Evolutionary conservation across 768 basidiomycete genomes (phyloP), one percentile per base, ranked within the genome.

Genomic region (Basidioascus undulatus): DNA sequence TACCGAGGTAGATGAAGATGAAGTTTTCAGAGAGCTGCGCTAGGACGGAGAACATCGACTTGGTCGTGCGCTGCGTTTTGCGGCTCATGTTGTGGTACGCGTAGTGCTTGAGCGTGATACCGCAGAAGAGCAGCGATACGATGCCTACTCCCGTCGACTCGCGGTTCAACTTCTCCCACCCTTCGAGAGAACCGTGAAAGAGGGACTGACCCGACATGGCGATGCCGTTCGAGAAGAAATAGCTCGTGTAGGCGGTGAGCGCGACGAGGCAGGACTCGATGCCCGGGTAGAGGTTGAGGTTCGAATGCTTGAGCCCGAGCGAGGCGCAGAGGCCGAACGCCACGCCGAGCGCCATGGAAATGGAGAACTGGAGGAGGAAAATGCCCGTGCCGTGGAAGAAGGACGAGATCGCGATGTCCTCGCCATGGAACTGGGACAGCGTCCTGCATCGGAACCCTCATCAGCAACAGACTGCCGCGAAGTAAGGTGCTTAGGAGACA

Each of bases 31-130:
- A 81, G 23, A 98, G 70, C 53, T 86, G 79, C 0, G 92, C 84
- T 37, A 94, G 74, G 0, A 79, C 81, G 8, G 76, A 74, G 61
- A 96, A 98, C 44, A 94, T 81, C 65, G 87, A 92, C 59, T 89
- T 87, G 23, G 76, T 82, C 11, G 86, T 77, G 34, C 80, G 71
- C 55, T 96, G 92, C 0, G 92, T 94, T 40, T 81, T 71, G 21
- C 71, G 72, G 9, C 84, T 89, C 92, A 98, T 98, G 39, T 86
- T 96, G 62, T 94, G 92, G 56, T 92, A 96, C n/a, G 89, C 92
- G 54, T 98, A 96, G 56, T 98, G 92, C 60, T 98, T 98, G 51
- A 98, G 69, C 4, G 92, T 98, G 56, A 98, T 92, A 44, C 92
- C 89, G 56, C 89, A 96, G 65, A 98, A 94, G 34, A 96, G 73